Evolutionary conservation across 2,329 filamentous ascomycete genomes (phyloP).

Genomic region (Pestalotiopsis sp.): DNA sequence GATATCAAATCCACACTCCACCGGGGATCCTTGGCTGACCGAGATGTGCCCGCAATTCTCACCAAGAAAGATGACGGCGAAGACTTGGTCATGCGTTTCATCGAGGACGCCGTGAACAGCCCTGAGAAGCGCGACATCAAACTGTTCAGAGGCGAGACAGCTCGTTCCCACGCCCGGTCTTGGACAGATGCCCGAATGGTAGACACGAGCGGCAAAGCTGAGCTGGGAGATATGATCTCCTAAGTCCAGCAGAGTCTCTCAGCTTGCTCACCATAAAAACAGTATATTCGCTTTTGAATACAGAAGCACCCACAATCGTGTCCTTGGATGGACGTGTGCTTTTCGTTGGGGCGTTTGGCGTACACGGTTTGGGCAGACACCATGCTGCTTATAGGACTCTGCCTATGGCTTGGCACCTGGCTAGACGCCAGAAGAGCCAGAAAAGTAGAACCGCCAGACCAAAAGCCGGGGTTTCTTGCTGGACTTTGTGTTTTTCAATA

Average conservation of each 20-base stretch:
- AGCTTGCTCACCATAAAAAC: neutral
- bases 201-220: neutral
- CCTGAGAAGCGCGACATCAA: slow-evolving; percentile 15
- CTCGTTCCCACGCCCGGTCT: slow-evolving; percentile 5
- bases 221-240: neutral
- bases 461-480: neutral
- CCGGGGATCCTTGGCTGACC: slow-evolving; percentile 4
- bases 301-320: neutral
- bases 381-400: neutral
- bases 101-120: neutral
- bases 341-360: neutral
- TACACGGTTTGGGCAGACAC: neutral
- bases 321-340: neutral
- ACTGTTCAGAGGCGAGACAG: slow-evolving; percentile 15
- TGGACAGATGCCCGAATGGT: slow-evolving; percentile 7
- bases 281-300: neutral
- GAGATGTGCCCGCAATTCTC: neutral
- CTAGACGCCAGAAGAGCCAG: neutral
- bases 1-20: slow-evolving; percentile 7
- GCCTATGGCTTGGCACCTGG: neutral
- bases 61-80: neutral
- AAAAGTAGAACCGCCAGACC: neutral
- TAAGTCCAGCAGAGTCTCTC: neutral
- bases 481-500: neutral
- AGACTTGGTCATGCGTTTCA: neutral